Evolutionary conservation across 148 eudicot species (phyloP), one percentile per base, ranked within the genome.

Genomic region (Chenopodium berlandieri): DNA sequence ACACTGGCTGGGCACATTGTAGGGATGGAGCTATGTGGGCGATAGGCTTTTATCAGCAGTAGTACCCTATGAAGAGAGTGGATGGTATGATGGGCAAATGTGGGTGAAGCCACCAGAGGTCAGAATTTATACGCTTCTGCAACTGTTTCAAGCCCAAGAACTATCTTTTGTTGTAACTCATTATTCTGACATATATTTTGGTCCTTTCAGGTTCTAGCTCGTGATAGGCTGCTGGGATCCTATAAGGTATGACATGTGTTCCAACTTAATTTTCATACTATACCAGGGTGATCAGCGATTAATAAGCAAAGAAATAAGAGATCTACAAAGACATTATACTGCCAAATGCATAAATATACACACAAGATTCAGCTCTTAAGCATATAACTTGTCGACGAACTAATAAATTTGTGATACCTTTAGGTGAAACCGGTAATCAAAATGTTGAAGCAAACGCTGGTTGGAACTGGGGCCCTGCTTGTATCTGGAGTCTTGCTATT

Each of bases 81-180:
- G 98, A 54, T 93, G 98, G 97, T 95, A 95, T 85, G 98, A 95
- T 75, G 97, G 98, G 40, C 98, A 95, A 85, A 93, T 95, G 97
- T 95, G 97, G 97, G 98, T 91, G 34, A 95, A 95, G 83, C 98
- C 97, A 77, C 98, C 97, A 12, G 98, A 95, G 97, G 97, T 95
- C 77, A 82, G 91, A 76, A 16, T 4, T 50, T 20, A 4, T 66
- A 63, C 31, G 71, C 50, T 68, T 85, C 19, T 4, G n/a, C 32
- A 78, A 67, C 63, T 62, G 16, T 64, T 63, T 20, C 25, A 76
- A 70, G 20, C 16, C 20, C 23, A 25, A 48, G 9, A 72, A 37
- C 13, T 58, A 13, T 52, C 34, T 25, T 25, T 40, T n/a, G 70
- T 50, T 40, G 30, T 50, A 44, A 46, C 17, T 69, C 68, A 80